Conservation (phyloP, 2,329 filamentous ascomycete species). For the Calonectria hongkongensis region DNA sequence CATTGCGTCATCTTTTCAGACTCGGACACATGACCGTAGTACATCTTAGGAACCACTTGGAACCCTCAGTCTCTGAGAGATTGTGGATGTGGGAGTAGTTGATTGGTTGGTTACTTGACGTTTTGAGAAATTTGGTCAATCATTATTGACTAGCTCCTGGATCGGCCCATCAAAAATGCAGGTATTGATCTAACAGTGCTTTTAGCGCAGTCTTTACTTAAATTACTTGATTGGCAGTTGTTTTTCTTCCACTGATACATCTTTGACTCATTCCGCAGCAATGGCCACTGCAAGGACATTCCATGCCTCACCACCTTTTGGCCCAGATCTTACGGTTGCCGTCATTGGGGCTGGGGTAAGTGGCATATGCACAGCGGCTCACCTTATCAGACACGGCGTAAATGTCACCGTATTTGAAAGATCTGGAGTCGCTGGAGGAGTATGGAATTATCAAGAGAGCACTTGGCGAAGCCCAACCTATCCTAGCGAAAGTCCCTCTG, state of each 20-base stretch:
- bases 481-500: background rate
- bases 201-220: background rate
- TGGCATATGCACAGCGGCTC: constrained; percentile 21
- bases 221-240: too few species aligned
- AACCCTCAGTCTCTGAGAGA: too few species aligned
- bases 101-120: too few species aligned
- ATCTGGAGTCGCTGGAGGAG: background rate
- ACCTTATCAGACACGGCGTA: constrained; percentile 8
- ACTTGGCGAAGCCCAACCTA: background rate
- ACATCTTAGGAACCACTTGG: background rate
- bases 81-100: too few species aligned
- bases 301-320: background rate
- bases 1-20: background rate
- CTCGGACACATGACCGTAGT: background rate
- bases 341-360: constrained; percentile 15
- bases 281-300: background rate
- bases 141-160: too few species aligned
- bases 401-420: constrained; percentile 13
- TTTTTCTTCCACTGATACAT: background rate
- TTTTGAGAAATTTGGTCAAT: too few species aligned
- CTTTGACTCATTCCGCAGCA: background rate
- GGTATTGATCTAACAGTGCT: too few species aligned
- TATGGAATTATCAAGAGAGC: constrained; percentile 8
- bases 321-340: background rate
- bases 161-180: too few species aligned